These are phyloP conservation scores for Euphorbia peplus DNA, from an alignment of 345 rosid genomes.

Conservation along the genomic window DNA sequence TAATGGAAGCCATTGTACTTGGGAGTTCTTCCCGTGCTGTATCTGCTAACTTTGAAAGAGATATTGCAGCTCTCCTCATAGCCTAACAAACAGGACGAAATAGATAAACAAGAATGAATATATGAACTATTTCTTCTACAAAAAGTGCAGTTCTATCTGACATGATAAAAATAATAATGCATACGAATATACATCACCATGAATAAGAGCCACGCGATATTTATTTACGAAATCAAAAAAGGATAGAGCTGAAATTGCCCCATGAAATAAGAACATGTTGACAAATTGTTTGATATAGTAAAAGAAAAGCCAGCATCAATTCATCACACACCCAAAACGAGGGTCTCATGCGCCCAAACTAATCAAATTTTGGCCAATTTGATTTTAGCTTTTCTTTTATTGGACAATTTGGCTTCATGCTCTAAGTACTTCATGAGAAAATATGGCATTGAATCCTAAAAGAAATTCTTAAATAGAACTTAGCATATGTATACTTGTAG, in stretches of 20 bases:
- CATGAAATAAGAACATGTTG: too few species aligned
- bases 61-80: constrained; percentile 79
- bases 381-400: too few species aligned
- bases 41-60: constrained; percentile 87
- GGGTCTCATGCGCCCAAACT: too few species aligned
- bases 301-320: too few species aligned
- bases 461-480: neutral
- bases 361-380: neutral
- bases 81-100: constrained; percentile 43
- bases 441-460: neutral
- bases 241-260: too few species aligned
- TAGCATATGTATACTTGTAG: neutral
- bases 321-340: too few species aligned
- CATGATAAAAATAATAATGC: neutral
- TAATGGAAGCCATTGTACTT: constrained; percentile 84
- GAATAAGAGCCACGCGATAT: neutral
- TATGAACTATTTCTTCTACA: neutral
- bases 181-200: neutral
- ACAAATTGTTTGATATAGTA: too few species aligned
- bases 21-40: constrained; percentile 93
- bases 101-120: neutral
- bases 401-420: neutral
- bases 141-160: neutral
- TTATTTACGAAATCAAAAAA: neutral
- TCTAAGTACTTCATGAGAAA: too few species aligned